Evolutionary conservation across 1,284 basidiomycete species (phyloP).

Genomic region (Agaricales sp.): DNA sequence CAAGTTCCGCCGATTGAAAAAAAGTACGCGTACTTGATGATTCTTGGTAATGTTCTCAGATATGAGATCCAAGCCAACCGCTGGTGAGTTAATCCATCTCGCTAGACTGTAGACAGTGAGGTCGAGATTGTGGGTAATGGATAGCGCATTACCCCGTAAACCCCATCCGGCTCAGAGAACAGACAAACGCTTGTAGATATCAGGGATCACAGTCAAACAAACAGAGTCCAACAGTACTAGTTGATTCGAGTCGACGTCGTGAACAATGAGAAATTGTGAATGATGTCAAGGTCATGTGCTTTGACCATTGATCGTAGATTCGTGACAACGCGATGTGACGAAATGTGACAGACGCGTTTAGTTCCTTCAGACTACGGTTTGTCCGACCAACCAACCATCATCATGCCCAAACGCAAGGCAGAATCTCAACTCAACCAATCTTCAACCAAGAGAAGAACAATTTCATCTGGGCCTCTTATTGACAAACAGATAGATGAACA

Average conservation of each 20-base stretch:
- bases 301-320: constrained; percentile 13
- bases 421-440: constrained; percentile 10
- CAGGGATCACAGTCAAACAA: too few species aligned
- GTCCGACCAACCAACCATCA: constrained; percentile 12
- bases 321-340: constrained; percentile 5
- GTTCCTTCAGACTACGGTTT: constrained; percentile 11
- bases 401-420: constrained; percentile 43
- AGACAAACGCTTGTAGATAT: too few species aligned
- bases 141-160: too few species aligned
- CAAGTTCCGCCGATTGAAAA: constrained; percentile 6
- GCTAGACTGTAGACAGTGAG: constrained; percentile 39
- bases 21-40: constrained; percentile 44
- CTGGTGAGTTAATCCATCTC: constrained; percentile 71
- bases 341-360: neutral
- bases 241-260: too few species aligned
- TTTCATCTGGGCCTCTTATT: too few species aligned
- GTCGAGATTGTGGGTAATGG: too few species aligned
- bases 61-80: constrained; percentile 55
- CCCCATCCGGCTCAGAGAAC: too few species aligned
- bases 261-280: too few species aligned
- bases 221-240: too few species aligned
- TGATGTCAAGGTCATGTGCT: too few species aligned
- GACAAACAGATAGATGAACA: too few species aligned
- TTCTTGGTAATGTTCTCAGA: constrained; percentile 58
- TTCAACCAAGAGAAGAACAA: neutral